Percentiles rank a stretch among this genome's conserved stretches.
phyloP scores from a whole-genome alignment of 805 yeast species.

The Pachysolen tannophilus region DNA sequence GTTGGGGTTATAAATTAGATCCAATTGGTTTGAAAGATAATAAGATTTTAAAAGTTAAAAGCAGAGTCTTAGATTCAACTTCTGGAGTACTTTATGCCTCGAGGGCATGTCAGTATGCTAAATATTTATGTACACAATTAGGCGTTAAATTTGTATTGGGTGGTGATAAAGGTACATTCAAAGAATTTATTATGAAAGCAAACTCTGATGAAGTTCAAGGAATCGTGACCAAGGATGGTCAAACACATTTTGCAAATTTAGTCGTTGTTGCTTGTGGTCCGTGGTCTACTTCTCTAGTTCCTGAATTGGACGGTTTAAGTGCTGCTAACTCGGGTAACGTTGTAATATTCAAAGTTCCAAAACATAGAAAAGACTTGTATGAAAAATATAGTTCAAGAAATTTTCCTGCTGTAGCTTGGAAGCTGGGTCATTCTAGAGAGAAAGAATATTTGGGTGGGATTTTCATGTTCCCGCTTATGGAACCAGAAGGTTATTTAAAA shows the following conservation, averaged over 20 bases:
- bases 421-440: slow-evolving; percentile 9
- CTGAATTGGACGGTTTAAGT: slow-evolving; percentile 23
- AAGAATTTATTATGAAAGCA: slow-evolving; percentile 13
- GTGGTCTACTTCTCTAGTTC: slow-evolving; percentile 15
- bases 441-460: slow-evolving; percentile 21
- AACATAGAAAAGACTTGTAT: slow-evolving; percentile 22
- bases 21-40: slow-evolving; percentile 13
- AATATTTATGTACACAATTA: slow-evolving; percentile 16
- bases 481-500: slow-evolving; percentile 28
- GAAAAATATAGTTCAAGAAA: slow-evolving; percentile 24
- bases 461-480: slow-evolving; percentile 25
- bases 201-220: slow-evolving; percentile 13
- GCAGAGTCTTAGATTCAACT: slow-evolving; percentile 21
- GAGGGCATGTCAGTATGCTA: slow-evolving; percentile 23
- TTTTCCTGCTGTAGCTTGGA: slow-evolving; percentile 29
- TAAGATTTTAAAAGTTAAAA: slow-evolving; percentile 9
- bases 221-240: slow-evolving; percentile 18
- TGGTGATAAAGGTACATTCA: slow-evolving; percentile 21
- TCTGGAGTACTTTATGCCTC: slow-evolving; percentile 28
- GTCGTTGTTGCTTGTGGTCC: slow-evolving; percentile 16
- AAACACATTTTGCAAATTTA: slow-evolving; percentile 12
- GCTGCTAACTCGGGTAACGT: slow-evolving; percentile 31
- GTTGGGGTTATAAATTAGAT: slow-evolving; percentile 18
- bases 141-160: slow-evolving; percentile 27
- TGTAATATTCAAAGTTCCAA: slow-evolving; percentile 26